phyloP scores from a whole-genome alignment of 2,329 filamentous ascomycete genomes.

The Colletotrichum navitas region DNA sequence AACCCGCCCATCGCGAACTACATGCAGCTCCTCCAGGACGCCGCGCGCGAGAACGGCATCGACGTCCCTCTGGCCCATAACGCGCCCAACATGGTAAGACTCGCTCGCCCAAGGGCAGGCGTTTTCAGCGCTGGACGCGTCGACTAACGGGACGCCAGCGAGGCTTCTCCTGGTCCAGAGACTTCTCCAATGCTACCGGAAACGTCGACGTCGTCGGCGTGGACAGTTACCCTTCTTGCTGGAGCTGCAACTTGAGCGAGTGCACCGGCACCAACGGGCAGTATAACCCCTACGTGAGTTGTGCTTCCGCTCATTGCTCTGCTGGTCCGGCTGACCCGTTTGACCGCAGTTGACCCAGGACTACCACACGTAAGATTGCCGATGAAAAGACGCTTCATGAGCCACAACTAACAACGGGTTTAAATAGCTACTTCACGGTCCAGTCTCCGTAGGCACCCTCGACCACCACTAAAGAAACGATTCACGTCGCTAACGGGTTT shows the following conservation, averaged over 20 bases:
- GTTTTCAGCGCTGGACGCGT: background rate
- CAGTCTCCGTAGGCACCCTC: constrained; percentile 48
- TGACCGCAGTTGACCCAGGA: constrained; percentile 28
- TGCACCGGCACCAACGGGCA: constrained; percentile 71
- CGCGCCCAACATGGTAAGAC: constrained; percentile 66
- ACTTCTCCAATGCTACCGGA: constrained; percentile 68
- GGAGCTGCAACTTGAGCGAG: constrained; percentile 72
- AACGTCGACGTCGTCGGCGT: constrained; percentile 67
- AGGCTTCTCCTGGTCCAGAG: constrained; percentile 69
- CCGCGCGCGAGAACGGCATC: constrained; percentile 68
- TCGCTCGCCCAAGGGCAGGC: background rate
- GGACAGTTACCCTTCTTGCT: constrained; percentile 69
- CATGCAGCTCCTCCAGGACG: constrained; percentile 68
- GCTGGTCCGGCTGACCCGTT: background rate
- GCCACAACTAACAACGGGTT: constrained; percentile 31
- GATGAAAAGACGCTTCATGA: rapidly evolving
- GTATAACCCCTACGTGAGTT: constrained; percentile 66
- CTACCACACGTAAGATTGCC: constrained; percentile 23
- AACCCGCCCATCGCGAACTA: constrained; percentile 65
- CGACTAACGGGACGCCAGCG: constrained; percentile 5
- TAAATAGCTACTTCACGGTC: constrained; percentile 47
- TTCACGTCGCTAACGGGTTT: background rate
- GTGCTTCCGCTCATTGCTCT: constrained; percentile 4
- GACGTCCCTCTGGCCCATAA: constrained; percentile 70
- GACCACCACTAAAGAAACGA: no score